Evolutionary conservation across 2,329 filamentous ascomycete genomes (phyloP).

Genomic region (Cadophora malorum): DNA sequence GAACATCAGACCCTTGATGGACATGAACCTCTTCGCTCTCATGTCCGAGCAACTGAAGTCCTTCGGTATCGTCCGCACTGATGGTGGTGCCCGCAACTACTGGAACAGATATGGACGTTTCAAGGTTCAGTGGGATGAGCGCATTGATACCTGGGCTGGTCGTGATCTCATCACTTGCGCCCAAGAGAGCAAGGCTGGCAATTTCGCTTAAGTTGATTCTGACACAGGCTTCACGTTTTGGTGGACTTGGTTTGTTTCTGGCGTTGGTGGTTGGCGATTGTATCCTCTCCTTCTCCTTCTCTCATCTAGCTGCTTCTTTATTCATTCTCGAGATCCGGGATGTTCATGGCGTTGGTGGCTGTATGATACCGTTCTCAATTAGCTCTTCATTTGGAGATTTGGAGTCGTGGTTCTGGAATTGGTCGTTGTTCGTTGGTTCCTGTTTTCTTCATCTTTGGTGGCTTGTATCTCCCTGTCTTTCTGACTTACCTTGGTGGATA

Average conservation of each 20-base stretch:
- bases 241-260: neutral
- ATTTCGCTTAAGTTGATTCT: neutral
- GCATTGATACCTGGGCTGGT: neutral
- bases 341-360: neutral
- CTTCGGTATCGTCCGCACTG: slow-evolving; percentile 1
- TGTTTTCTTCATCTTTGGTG: neutral
- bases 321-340: neutral
- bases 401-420: too few relatives aligned
- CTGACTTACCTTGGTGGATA: neutral
- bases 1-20: neutral
- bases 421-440: too few relatives aligned
- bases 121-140: slow-evolving; percentile 15
- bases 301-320: neutral
- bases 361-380: neutral
- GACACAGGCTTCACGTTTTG: neutral
- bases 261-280: slow-evolving; percentile 3
- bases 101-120: slow-evolving; percentile 10
- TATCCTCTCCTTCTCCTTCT: neutral
- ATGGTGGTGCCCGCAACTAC: neutral
- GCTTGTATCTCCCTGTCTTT: neutral
- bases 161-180: neutral
- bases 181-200: neutral
- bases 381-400: too few relatives aligned
- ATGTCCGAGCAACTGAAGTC: neutral
- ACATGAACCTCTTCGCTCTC: neutral